A percentile compares a stretch with the other conserved stretches of the same genome.
These are phyloP conservation scores for Parastagonospora nodorum DNA, from an alignment of 2,329 filamentous ascomycete species.

Conservation along the genomic window DNA sequence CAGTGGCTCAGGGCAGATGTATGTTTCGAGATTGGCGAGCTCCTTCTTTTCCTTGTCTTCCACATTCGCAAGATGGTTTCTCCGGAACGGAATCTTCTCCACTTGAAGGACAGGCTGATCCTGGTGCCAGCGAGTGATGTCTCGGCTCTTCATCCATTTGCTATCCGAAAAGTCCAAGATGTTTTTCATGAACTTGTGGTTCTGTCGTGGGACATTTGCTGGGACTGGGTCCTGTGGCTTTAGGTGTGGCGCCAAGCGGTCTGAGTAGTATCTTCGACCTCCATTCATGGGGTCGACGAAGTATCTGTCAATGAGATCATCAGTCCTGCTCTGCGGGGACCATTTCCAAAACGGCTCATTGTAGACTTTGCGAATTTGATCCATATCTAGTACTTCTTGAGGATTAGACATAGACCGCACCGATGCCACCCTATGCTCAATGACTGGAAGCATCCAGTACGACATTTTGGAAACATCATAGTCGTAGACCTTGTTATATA, in stretches of 20 bases:
- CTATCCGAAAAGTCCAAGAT: constrained; percentile 88
- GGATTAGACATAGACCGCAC: constrained; percentile 8
- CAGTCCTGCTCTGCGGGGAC: constrained; percentile 47
- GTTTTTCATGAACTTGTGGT: constrained; percentile 49
- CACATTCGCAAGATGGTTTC: constrained; percentile 73
- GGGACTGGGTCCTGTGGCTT: constrained; percentile 70
- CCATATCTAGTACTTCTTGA: constrained; percentile 64
- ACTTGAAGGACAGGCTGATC: constrained; percentile 83
- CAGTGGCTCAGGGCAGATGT: constrained; percentile 77
- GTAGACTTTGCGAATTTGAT: constrained; percentile 53
- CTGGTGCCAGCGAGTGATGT: constrained; percentile 57
- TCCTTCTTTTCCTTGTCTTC: constrained; percentile 61
- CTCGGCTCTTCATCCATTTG: constrained; percentile 67
- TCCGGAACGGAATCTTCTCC: constrained; percentile 73
- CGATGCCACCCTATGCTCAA: constrained; percentile 1
- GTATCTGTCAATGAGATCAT: constrained; percentile 56
- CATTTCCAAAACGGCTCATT: constrained; percentile 51
- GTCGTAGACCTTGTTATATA: constrained; percentile 88
- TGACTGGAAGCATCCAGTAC: constrained; percentile 78
- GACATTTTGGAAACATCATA: constrained; percentile 67
- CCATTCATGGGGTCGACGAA: constrained; percentile 63
- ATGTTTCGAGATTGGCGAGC: constrained; percentile 60
- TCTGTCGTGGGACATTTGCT: constrained; percentile 51
- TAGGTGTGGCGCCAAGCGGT: constrained; percentile 55
- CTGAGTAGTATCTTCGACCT: constrained; percentile 62